A percentile compares a stretch with the other conserved stretches of the same genome.
phyloP scores from a whole-genome alignment of 768 basidiomycete genomes.

The Scleroderma citrinum region DNA sequence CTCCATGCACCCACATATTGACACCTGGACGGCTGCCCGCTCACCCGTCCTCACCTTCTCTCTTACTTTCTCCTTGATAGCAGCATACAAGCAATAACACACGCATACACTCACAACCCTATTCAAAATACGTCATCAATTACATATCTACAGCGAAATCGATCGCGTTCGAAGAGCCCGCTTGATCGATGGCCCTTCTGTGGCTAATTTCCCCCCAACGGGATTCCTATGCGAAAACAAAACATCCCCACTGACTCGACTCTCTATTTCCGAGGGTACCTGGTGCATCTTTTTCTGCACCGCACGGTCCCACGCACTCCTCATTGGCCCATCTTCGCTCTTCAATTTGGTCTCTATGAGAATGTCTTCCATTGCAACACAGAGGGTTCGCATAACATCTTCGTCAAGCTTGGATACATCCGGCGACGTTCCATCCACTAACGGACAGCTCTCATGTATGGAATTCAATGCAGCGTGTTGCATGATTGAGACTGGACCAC shows the following conservation, averaged over 20 bases:
- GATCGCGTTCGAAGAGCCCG: conserved; percentile 19
- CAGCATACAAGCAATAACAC: no score
- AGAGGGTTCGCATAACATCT: conserved; percentile 37
- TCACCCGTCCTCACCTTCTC: no score
- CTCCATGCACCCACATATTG: no score
- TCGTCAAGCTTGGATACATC: conserved; percentile 23
- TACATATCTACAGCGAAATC: conserved; percentile 23
- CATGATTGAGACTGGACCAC: conserved; percentile 40
- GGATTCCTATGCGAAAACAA: neutral
- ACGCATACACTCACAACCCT: no score
- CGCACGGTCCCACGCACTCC: conserved; percentile 46
- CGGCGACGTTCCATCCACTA: conserved; percentile 21
- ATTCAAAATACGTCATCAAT: no score
- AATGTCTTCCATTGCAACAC: conserved; percentile 58
- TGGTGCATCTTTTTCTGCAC: conserved; percentile 23
- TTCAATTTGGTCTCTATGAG: conserved; percentile 59
- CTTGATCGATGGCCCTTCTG: neutral
- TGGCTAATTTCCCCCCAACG: neutral
- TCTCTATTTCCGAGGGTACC: no score
- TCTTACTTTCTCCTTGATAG: no score
- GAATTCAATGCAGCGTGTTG: conserved; percentile 51
- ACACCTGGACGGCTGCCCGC: no score
- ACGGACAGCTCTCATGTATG: conserved; percentile 28
- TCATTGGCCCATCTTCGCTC: conserved; percentile 50
- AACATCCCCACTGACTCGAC: no score